phyloP scores from a whole-genome alignment of 164 flowering plant species.

The Piper betle region DNA sequence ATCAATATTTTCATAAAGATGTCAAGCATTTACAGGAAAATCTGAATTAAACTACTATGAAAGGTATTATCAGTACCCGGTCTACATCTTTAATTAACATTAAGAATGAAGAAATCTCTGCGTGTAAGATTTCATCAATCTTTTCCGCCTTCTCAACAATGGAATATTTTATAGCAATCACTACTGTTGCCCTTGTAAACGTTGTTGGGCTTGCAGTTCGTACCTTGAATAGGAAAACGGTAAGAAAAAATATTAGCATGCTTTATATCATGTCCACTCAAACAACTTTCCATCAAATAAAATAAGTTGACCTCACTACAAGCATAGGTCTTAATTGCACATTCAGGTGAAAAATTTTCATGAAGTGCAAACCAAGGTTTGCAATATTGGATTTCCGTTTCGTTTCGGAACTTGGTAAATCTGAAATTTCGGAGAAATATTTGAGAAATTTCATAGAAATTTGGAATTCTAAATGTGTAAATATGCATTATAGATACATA shows the following conservation, averaged over 20 bases:
- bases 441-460: too few species aligned
- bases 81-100: slow-evolving; percentile 91
- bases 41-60: background rate
- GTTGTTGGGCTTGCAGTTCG: slow-evolving; percentile 76
- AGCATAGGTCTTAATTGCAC: too few species aligned
- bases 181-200: slow-evolving; percentile 94
- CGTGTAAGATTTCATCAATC: slow-evolving; percentile 77
- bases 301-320: too few species aligned
- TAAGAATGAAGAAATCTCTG: slow-evolving; percentile 86
- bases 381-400: too few species aligned
- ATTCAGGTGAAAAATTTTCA: too few species aligned
- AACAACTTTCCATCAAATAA: too few species aligned
- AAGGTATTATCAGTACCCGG: slow-evolving; percentile 34
- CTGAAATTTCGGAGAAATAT: too few species aligned
- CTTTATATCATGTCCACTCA: too few species aligned
- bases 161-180: slow-evolving; percentile 87
- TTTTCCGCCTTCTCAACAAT: slow-evolving; percentile 94
- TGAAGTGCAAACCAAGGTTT: too few species aligned
- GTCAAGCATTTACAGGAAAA: slow-evolving; percentile 40
- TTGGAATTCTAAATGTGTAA: too few species aligned
- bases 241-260: slow-evolving; percentile 1
- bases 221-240: slow-evolving; percentile 25
- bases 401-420: too few species aligned
- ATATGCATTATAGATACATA: too few species aligned
- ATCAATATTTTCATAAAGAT: slow-evolving; percentile 69